Conservation (phyloP, 768 basidiomycete species). For the Podaxis sp. region DNA sequence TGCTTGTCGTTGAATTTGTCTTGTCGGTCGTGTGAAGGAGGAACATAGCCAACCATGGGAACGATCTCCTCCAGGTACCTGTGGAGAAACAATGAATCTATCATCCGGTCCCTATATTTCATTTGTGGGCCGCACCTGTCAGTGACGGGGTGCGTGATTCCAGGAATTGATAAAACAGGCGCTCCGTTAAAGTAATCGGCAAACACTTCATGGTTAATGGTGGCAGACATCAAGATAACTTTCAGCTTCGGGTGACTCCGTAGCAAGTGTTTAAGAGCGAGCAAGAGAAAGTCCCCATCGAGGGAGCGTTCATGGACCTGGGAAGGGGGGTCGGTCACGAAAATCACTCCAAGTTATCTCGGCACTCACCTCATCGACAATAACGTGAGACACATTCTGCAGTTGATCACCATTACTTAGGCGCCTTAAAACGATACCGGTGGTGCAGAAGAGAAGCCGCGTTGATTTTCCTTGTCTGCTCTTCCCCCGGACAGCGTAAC, state of each 20-base stretch:
- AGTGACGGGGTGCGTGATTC: slow-evolving; percentile 71
- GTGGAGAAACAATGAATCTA: background rate
- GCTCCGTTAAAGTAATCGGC: slow-evolving; percentile 77
- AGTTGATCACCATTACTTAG: slow-evolving; percentile 72
- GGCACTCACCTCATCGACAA: slow-evolving; percentile 84
- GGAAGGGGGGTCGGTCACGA: background rate
- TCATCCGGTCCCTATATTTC: background rate
- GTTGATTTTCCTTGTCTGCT: slow-evolving; percentile 61
- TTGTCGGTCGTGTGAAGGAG: slow-evolving; percentile 37
- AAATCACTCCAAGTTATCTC: background rate
- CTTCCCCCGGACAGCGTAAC: slow-evolving; percentile 89
- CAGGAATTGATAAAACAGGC: slow-evolving; percentile 81
- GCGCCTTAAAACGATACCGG: slow-evolving; percentile 84
- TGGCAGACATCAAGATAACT: slow-evolving; percentile 90
- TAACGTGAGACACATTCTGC: slow-evolving; percentile 70
- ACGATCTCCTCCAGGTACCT: slow-evolving; percentile 85
- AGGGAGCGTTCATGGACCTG: slow-evolving; percentile 91
- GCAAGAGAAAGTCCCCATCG: slow-evolving; percentile 84
- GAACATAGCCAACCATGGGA: slow-evolving; percentile 50
- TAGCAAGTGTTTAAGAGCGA: slow-evolving; percentile 78
- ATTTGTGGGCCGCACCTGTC: slow-evolving; percentile 51
- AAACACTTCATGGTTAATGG: slow-evolving; percentile 88
- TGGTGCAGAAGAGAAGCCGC: slow-evolving; percentile 86
- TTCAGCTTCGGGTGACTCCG: slow-evolving; percentile 61
- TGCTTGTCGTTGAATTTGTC: slow-evolving; percentile 32